Evolutionary conservation across 352 stramenopile species (phyloP), one percentile per base, ranked within the genome.

Genomic region (Phytophthora capsici): DNA sequence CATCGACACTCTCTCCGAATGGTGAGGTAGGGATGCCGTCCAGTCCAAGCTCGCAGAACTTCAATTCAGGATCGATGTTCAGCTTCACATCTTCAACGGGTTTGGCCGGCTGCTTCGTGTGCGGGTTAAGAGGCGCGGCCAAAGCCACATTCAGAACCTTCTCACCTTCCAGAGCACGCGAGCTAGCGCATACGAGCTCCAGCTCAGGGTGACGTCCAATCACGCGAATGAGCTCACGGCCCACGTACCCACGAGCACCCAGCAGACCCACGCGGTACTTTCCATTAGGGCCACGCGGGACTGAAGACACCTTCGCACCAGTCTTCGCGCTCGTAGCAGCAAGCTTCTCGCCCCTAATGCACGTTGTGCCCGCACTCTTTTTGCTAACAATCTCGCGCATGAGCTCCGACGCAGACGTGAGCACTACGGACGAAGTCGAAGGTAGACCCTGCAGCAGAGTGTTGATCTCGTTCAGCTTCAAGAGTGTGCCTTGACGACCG

Each of bases 381-480:
- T 88, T 89, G 65, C 84, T 95, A 37, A 97, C 69, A 48, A 97
- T 93, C 75, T 95, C 88, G 28, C 78, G 80, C 60, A 86, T 86
- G 23, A 97, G 82, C 57, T 81, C 75, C 12, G 75, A 86, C 2
- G 89, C 87, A 14, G 87, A 94, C n/a, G 86, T 95, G 44, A 97
- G 84, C 32, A 89, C 82, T 25, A 97, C 90, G 1, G 90, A 94
- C 16, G 88, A 94, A 17, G 83, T 82, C 34, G 75, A 78, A 13
- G 90, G 88, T 30, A 96, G 67, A 30, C 79, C 80, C 55, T 94
- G 74, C 38, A 96, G 71, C 17, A 97, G 76, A 28, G 76, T 73
- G 69, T 96, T 89, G 69, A 97, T 96, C 73, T 97, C 90, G 54
- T 95, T 96, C 14, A 97, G 77, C 79, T 97, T 96, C 52, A 97